These are phyloP conservation scores for Thalassiosira livingstoniorum DNA, from an alignment of 352 stramenopile species.

Conservation along the genomic window DNA sequence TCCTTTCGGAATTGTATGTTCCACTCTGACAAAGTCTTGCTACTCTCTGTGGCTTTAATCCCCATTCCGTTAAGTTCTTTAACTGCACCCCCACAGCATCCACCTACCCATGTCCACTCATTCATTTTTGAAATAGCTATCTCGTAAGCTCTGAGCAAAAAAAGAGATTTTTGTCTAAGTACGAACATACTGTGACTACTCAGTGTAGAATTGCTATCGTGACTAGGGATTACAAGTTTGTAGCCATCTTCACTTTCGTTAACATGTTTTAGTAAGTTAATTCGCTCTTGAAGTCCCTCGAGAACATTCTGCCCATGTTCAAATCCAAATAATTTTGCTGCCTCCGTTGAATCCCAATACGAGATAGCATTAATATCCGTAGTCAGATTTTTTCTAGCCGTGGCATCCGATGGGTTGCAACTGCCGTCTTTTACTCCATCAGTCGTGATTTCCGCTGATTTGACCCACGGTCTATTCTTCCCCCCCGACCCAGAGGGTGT, in stretches of 20 bases:
- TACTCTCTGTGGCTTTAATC: not conserved
- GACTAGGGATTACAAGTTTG: slow-evolving; percentile 9
- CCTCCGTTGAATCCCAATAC: slow-evolving; percentile 22
- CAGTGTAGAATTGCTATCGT: slow-evolving; percentile 14
- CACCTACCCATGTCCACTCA: not conserved
- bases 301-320: slow-evolving; percentile 12
- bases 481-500: not conserved
- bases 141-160: slow-evolving; percentile 23
- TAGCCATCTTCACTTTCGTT: slow-evolving; percentile 28
- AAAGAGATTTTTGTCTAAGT: slow-evolving; percentile 19
- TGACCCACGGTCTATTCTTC: not conserved
- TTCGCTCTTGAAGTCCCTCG: slow-evolving; percentile 20
- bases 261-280: slow-evolving; percentile 23
- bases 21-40: too few species aligned
- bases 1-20: too few species aligned
- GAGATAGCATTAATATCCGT: not conserved
- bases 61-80: not conserved
- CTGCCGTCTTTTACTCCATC: not conserved
- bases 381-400: not conserved
- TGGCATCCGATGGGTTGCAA: not conserved
- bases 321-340: slow-evolving; percentile 36
- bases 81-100: not conserved
- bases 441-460: not conserved
- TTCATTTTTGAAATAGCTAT: slow-evolving; percentile 18
- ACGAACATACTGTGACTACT: slow-evolving; percentile 10